Evolutionary conservation across 805 yeast species (phyloP), one percentile per base, ranked within the genome.

Genomic region (Saturnispora bothae): DNA sequence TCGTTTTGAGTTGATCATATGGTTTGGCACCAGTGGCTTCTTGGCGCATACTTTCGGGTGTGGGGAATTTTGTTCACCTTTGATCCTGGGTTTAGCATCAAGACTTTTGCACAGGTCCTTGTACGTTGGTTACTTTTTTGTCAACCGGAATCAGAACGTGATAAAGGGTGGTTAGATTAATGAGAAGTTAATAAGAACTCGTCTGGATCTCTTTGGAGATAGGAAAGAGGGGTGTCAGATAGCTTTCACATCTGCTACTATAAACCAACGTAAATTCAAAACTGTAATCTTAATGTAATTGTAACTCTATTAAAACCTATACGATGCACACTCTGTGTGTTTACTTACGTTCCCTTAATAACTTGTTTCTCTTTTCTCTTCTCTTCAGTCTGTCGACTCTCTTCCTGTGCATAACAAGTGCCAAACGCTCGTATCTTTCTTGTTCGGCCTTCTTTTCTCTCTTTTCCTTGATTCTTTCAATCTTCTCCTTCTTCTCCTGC

Each of bases 361-460:
- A 66, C 64, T 89, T 89, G 65, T 88, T 89, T 64, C 97, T 78
- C 80, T 89, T 89, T 57, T 89, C 98, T 55, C 81, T 78, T 66
- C 81, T 78, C 64, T 82, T 78, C 63, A 89, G 57, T 61, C 98
- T 74, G 47, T 86, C 97, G 29, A 86, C 83, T 66, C 76, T 82
- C 77, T 86, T 88, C 31, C 81, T 81, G 56, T 85, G 89, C 95
- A 89, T 83, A 61, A 81, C 84, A 40, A 73, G 70, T 10, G 95
- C 92, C 55, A 89, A 57, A 53, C 67, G 68, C 52, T 82, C 94
- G 54, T 78, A 83, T 51, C 98, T 73, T 57, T 89, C 96, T 59
- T 75, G 76, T 59, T 89, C 98, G 41, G 72, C 96, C 66, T 80
- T 81, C 57, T 75, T 73, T 49, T 78, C 86, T 53, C 81, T 72